phyloP scores from a whole-genome alignment of 176 grass and related monocot species.

The Juncus effusus region DNA sequence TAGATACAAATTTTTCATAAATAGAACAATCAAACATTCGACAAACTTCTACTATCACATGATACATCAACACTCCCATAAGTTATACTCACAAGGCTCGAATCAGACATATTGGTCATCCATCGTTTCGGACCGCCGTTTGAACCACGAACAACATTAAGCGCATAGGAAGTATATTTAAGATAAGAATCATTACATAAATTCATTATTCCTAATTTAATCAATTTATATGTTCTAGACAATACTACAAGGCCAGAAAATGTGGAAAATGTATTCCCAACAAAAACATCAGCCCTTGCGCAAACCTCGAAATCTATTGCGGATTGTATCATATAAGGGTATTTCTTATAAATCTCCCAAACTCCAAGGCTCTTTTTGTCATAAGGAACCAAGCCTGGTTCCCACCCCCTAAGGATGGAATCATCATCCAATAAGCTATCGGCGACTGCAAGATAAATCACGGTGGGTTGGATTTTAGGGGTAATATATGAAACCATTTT shows the following conservation, averaged over 20 bases:
- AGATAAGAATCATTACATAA: constrained; percentile 31
- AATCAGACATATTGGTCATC: constrained; percentile 67
- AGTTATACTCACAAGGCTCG: constrained; percentile 57
- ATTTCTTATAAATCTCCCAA: constrained; percentile 46
- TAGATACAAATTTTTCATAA: too few relatives aligned
- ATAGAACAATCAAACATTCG: too few relatives aligned
- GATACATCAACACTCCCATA: constrained; percentile 66
- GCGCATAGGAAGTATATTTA: constrained; percentile 55
- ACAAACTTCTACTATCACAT: too few relatives aligned
- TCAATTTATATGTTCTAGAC: constrained; percentile 57
- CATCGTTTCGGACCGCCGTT: constrained; percentile 47
- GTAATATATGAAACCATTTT: constrained; percentile 69
- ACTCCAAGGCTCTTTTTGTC: constrained; percentile 81
- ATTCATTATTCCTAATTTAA: constrained; percentile 46
- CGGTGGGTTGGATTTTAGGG: constrained; percentile 39
- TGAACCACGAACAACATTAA: constrained; percentile 54
- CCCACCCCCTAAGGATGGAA: constrained; percentile 75
- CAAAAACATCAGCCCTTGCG: constrained; percentile 55
- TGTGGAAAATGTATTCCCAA: constrained; percentile 88
- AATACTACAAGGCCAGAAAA: constrained; percentile 77
- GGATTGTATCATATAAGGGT: constrained; percentile 83
- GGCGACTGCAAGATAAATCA: constrained; percentile 84
- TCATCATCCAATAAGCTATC: constrained; percentile 75
- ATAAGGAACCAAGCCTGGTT: constrained; percentile 62
- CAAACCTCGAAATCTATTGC: constrained; percentile 87